Conservation (phyloP, 306 rosid species). For the Gynostemma pentaphyllum region DNA sequence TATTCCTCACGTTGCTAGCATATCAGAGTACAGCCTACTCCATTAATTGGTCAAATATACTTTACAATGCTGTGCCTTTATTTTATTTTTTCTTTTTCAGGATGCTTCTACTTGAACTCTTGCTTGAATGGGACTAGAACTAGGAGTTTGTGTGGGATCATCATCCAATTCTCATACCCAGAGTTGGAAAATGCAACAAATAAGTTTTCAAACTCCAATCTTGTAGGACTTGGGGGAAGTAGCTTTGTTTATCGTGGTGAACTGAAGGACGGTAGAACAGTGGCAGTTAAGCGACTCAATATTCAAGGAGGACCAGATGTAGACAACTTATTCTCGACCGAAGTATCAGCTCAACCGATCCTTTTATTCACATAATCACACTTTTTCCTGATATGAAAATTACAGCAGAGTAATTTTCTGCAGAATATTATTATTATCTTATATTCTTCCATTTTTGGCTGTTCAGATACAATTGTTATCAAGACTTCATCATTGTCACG, state of each 20-base stretch:
- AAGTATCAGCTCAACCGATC: conserved; percentile 37
- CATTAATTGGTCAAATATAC: neutral
- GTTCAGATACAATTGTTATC: conserved; percentile 81
- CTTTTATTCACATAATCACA: neutral
- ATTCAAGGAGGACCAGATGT: conserved; percentile 57
- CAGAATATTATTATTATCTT: neutral
- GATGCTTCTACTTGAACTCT: conserved; percentile 58
- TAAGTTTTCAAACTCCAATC: conserved; percentile 61
- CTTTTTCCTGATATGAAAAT: neutral
- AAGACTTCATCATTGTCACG: conserved; percentile 84
- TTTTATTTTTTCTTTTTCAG: conserved; percentile 30
- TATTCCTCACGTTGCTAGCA: neutral
- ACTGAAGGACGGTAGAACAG: conserved; percentile 50
- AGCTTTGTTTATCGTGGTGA: conserved; percentile 81
- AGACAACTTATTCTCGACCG: conserved; percentile 56
- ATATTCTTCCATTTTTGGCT: conserved; percentile 6
- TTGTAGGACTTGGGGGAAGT: conserved; percentile 84
- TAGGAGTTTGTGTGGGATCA: conserved; percentile 48
- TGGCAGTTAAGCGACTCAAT: conserved; percentile 74
- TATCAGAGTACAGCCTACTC: neutral
- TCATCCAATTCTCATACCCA: conserved; percentile 59
- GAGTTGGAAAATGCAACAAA: conserved; percentile 77
- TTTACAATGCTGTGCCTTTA: neutral
- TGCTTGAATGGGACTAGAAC: conserved; percentile 42
- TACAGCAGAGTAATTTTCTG: neutral